phyloP scores from a whole-genome alignment of 495 filamentous ascomycete species.

The Penicillium waksmanii region DNA sequence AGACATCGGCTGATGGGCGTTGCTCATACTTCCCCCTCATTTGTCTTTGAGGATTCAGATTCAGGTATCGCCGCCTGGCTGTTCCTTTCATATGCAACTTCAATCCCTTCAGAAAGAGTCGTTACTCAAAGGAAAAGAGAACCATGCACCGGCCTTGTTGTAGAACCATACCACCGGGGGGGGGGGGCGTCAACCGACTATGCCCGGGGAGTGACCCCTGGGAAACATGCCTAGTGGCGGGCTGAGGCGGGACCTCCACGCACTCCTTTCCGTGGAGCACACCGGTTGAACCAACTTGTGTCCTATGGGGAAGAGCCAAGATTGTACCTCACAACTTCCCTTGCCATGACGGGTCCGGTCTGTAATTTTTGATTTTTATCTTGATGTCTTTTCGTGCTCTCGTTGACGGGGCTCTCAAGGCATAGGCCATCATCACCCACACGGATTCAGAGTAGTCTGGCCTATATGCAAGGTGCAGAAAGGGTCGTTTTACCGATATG shows the following conservation, averaged over 20 bases:
- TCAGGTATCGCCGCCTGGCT: background rate
- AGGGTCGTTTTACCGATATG: conserved; percentile 2
- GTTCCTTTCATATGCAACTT: conserved; percentile 7
- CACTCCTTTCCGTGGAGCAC: conserved; percentile 5
- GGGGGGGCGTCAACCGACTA: background rate
- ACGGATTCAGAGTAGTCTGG: conserved; percentile 12
- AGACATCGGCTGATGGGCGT: conserved; percentile 20
- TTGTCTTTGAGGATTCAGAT: background rate
- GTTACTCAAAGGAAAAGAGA: conserved; percentile 5
- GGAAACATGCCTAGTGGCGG: background rate
- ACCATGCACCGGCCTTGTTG: conserved; percentile 2
- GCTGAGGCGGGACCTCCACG: conserved; percentile 10
- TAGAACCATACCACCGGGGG: background rate
- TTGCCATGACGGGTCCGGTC: conserved; percentile 14
- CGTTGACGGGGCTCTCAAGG: conserved; percentile 3
- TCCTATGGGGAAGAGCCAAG: background rate
- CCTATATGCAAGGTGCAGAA: conserved; percentile 13
- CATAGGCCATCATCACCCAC: background rate
- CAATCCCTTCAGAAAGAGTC: conserved; percentile 10
- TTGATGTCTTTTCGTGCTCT: background rate
- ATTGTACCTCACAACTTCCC: conserved; percentile 23
- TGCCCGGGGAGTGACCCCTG: background rate
- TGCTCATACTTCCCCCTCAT: conserved; percentile 3
- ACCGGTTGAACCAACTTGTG: background rate
- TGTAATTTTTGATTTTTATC: conserved; percentile 10